Percentiles rank a stretch among this genome's conserved stretches.
phyloP scores from a whole-genome alignment of 228 moss, liverwort and hornwort species.

The Sphagnum fallax region DNA sequence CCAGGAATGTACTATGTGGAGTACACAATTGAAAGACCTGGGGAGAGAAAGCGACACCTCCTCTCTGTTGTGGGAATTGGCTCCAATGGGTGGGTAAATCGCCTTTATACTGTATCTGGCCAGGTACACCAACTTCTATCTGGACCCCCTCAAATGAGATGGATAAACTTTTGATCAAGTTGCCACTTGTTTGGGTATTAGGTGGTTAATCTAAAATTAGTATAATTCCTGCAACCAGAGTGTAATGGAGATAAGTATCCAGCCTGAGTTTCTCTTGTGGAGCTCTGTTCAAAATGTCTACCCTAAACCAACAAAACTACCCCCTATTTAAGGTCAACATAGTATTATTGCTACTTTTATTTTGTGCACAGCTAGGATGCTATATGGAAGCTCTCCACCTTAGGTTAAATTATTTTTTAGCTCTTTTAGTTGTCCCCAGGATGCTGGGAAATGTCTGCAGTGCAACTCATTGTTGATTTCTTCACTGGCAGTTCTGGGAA shows the following conservation, averaged over 20 bases:
- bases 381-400: neutral
- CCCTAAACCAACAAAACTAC: neutral
- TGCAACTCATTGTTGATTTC: neutral
- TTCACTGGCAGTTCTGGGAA: slow-evolving; percentile 56
- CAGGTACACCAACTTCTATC: slow-evolving; percentile 35
- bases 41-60: slow-evolving; percentile 78
- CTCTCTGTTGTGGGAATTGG: slow-evolving; percentile 86
- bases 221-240: neutral
- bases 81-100: slow-evolving; percentile 85
- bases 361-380: neutral
- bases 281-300: neutral
- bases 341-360: neutral
- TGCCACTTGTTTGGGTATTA: neutral
- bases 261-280: neutral
- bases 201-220: neutral
- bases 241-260: neutral
- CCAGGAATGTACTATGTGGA: slow-evolving; percentile 89
- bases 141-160: neutral
- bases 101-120: slow-evolving; percentile 84
- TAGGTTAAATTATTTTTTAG: too few species aligned
- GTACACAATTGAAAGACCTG: slow-evolving; percentile 71
- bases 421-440: neutral
- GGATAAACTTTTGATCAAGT: neutral
- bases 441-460: neutral
- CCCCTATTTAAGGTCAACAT: neutral